Evolutionary conservation across 1,139 yeast genomes (phyloP).

Genomic region (Kazachstania sp.): DNA sequence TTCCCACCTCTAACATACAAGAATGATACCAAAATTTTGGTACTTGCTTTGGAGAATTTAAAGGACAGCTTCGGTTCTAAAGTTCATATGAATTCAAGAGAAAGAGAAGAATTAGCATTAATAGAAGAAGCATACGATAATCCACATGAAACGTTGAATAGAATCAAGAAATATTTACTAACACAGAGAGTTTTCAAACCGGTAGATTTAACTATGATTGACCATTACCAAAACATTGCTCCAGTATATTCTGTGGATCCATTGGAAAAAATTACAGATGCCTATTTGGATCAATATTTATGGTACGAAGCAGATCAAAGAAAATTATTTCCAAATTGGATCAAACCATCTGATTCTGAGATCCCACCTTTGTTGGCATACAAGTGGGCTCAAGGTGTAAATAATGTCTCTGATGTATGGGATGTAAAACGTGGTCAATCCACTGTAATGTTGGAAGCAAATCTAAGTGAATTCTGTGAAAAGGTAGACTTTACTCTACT

Average conservation of each 20-base stretch:
- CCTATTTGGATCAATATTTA: conserved; percentile 86
- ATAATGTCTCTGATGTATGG: conserved; percentile 75
- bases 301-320: conserved; percentile 95
- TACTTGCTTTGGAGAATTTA: conserved; percentile 79
- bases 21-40: conserved; percentile 84
- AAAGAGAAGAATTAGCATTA: conserved; percentile 85
- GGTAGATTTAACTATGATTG: conserved; percentile 84
- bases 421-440: conserved; percentile 63
- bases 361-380: conserved; percentile 86
- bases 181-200: conserved; percentile 93
- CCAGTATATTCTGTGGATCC: conserved; percentile 91
- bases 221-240: conserved; percentile 70
- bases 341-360: conserved; percentile 90
- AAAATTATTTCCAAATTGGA: conserved; percentile 88
- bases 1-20: conserved; percentile 90
- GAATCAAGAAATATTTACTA: conserved; percentile 71
- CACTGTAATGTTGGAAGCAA: conserved; percentile 76
- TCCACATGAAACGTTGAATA: conserved; percentile 84
- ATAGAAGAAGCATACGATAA: conserved; percentile 96
- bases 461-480: conserved; percentile 63
- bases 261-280: conserved; percentile 90
- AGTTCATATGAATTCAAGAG: conserved; percentile 73
- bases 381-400: conserved; percentile 94
- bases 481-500: conserved; percentile 82
- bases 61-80: conserved; percentile 80